Base-by-base conservation (phyloP, 441 rosid genomes). In the Metrosideros polymorpha region DNA sequence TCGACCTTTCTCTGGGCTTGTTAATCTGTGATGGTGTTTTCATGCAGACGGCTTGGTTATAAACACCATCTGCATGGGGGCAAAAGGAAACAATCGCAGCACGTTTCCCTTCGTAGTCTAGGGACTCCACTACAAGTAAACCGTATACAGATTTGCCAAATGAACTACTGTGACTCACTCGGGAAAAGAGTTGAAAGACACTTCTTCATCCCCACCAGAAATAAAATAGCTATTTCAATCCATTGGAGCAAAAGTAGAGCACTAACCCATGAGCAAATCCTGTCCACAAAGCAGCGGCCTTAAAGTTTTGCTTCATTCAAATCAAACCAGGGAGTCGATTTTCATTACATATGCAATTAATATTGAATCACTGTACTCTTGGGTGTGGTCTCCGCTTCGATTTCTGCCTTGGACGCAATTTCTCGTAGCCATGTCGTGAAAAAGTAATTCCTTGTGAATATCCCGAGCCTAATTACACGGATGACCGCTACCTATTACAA, bases 101-200 rank as follows among this genome's bases (percentile, higher is more conserved):
- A 91, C 92, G 91, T 84, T 83, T 89, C 12, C 61, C 35, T 92
- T 87, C 51, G 52, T 85, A 91, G 77, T 91, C 93, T 89, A 88
- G 92, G 95, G 95, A 92, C 92, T 92, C 97, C 98, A 95, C 95
- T 92, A 88, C 83, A 5, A 19, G 79, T 12, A 39, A 35, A 19
- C 79, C 79, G 79, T 66, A 2, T 19, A 35, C 79, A 35, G 79
- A 66, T 66, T 66, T 66, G 47, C 79, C 47, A 66, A 66, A 47
- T n/a, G 14, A 66, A 19, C n/a, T 24, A 35, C 13, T 12, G 79
- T 66, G n/a, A n/a, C n/a, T n/a, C 77, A 19, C 77, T 32, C 77
- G 77, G 2, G 6, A 19, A 19, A 35, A 35, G 79, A 66, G 45
- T 22, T 5, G n/a, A 10, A 17, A 66, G 6, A 19, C 12, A 35